Evolutionary conservation across 2,329 filamentous ascomycete species (phyloP).

Genomic region (Diaporthe capsici): DNA sequence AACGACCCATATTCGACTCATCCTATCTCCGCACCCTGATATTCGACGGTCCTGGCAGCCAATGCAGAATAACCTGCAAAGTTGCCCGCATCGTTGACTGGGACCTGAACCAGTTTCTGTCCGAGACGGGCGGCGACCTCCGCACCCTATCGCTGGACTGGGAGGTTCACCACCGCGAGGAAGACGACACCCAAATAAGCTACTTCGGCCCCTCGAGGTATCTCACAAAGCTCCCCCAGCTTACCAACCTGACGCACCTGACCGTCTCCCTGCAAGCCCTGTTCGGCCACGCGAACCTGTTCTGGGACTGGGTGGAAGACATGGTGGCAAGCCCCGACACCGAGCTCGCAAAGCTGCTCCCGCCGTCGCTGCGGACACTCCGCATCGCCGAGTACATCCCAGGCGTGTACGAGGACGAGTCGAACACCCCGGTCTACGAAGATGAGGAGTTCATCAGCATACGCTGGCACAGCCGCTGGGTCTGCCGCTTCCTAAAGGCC

Average conservation of each 20-base stretch:
- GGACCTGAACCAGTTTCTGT: background rate
- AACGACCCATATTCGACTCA: background rate
- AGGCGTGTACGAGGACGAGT: background rate
- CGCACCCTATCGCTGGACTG: conserved; percentile 14
- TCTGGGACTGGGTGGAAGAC: background rate
- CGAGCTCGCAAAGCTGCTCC: background rate
- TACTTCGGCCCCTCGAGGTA: background rate
- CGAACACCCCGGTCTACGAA: too few species aligned
- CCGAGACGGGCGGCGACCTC: background rate
- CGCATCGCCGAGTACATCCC: conserved; percentile 1
- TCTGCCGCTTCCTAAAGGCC: background rate
- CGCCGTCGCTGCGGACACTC: background rate
- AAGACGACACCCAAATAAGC: too few species aligned
- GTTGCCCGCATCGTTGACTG: too few species aligned
- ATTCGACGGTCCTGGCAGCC: too few species aligned
- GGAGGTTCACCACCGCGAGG: background rate
- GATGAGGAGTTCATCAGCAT: too few species aligned
- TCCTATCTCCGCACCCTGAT: background rate
- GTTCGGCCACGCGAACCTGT: background rate
- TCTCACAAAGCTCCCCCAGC: background rate
- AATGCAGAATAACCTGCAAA: too few species aligned
- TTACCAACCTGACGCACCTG: background rate
- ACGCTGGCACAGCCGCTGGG: background rate
- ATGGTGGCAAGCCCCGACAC: background rate
- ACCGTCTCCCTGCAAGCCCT: conserved; percentile 10